Evolutionary conservation across 2,329 filamentous ascomycete species (phyloP).

Genomic region (Hypoxylon sp.): DNA sequence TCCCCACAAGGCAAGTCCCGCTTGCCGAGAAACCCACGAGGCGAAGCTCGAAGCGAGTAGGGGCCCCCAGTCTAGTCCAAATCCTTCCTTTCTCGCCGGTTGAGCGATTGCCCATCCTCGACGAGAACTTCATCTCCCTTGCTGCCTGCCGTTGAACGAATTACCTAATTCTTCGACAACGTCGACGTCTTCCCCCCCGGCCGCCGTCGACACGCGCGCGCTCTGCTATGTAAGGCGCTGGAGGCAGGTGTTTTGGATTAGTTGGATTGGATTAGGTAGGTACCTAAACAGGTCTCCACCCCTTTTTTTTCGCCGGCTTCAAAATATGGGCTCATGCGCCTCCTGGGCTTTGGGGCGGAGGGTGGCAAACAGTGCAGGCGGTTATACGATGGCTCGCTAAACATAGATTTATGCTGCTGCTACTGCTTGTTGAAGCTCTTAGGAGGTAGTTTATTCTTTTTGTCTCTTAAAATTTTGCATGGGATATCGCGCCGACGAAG

Average conservation of each 20-base stretch:
- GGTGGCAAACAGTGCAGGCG: neutral
- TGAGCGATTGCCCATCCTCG: neutral
- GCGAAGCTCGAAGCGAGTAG: neutral
- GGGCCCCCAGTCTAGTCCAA: neutral
- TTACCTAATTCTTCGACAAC: slow-evolving; percentile 6
- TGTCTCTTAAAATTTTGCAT: too few relatives aligned
- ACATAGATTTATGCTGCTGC: neutral
- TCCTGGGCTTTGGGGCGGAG: neutral
- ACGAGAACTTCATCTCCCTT: neutral
- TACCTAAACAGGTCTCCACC: slow-evolving; percentile 11
- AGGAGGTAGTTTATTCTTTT: too few relatives aligned
- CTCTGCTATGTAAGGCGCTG: neutral
- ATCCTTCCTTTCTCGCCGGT: neutral
- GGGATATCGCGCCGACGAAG: neutral
- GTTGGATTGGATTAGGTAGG: neutral
- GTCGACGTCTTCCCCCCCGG: neutral
- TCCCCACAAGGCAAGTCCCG: neutral
- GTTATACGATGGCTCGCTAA: neutral
- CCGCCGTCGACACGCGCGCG: neutral
- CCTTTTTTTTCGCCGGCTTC: neutral
- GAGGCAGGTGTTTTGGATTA: slow-evolving; percentile 21
- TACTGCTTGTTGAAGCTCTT: too few relatives aligned
- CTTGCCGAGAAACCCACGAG: neutral
- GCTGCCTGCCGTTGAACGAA: neutral
- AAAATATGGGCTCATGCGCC: neutral